A percentile compares a stretch with the other conserved stretches of the same genome.
Conservation (phyloP, 768 basidiomycete genomes). For the Nidula microcarpa region DNA sequence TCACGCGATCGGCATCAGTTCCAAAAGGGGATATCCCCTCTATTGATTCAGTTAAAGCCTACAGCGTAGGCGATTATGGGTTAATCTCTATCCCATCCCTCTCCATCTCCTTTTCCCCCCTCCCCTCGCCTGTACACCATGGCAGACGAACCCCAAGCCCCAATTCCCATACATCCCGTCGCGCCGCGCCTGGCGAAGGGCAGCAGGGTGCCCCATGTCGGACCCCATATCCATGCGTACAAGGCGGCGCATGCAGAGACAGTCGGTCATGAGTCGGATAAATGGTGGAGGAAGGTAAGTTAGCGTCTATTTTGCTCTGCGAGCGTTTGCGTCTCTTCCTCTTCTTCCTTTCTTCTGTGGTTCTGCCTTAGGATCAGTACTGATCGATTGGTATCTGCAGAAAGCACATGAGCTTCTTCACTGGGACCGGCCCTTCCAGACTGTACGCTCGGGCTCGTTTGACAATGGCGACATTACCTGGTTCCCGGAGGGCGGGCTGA, state of each 20-base stretch:
- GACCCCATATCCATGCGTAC: conserved; percentile 78
- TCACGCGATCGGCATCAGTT: conserved; percentile 11
- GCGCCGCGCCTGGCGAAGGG: conserved; percentile 69
- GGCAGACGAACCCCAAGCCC: conserved; percentile 26
- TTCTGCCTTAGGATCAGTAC: too few species aligned
- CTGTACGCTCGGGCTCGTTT: conserved; percentile 81
- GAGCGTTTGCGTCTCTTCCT: conserved; percentile 1
- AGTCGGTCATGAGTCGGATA: conserved; percentile 72
- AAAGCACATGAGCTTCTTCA: conserved; percentile 72
- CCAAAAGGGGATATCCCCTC: conserved; percentile 12
- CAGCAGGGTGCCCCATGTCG: conserved; percentile 70
- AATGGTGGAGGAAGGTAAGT: conserved; percentile 84
- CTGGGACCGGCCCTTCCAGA: conserved; percentile 90
- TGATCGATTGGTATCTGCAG: conserved; percentile 23
- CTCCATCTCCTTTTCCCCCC: conserved; percentile 9
- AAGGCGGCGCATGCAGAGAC: conserved; percentile 61
- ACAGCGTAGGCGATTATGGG: conserved; percentile 6
- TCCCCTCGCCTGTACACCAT: conserved; percentile 20
- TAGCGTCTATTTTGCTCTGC: not conserved
- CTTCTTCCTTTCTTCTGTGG: too few species aligned
- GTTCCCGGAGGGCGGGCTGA: conserved; percentile 95
- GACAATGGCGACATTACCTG: conserved; percentile 84
- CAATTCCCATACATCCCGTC: conserved; percentile 59
- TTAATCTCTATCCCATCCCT: conserved; percentile 2
- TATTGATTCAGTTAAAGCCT: conserved; percentile 9